Evolutionary conservation across 176 grass and related monocot genomes (phyloP), one percentile per base, ranked within the genome.

Genomic region (Oryza brachyantha): DNA sequence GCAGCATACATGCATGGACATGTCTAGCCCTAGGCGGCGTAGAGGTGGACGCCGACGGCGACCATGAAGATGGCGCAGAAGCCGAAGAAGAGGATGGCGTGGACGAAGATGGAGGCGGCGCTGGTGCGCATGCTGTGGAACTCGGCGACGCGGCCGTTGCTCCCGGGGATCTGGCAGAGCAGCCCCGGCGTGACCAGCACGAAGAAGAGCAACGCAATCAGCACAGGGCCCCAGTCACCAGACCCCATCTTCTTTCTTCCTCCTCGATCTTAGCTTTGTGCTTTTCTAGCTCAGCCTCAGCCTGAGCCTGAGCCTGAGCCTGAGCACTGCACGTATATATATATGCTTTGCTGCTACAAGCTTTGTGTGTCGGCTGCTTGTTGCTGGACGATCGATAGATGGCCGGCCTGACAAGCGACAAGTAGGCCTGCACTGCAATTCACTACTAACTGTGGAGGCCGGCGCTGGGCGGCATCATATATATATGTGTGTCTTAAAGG

Each of bases 51-150:
- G 1, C 42, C 52, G 76, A 88, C 10, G 75, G 76, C 86, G 75
- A 88, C 13, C 76, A 80, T 84, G 64, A 88, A 84, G 81, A 88
- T 84, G 81, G 81, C 81, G 76, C 81, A 84, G 64, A 84, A 81
- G 60, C 37, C 87, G 66, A 89, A 85, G 87, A 89, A 89, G 83
- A 85, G 38, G 66, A 89, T 3, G 22, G 87, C 81, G 78, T 89
- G 87, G 77, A 85, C 78, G 82, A 81, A 76, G 66, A 89, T 81
- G 45, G 87, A 29, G 17, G n/a, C 8, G 46, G 12, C 32, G 48
- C 78, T 89, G 32, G 82, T 89, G 10, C 59, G 59, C 77, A 89
- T 81, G 72, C 77, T 85, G 65, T 81, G 65, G 82, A 89, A 85
- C 77, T 87, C 79, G 10, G 64, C 80, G 0, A 84, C 19, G 57